Conservation (phyloP, 2,329 filamentous ascomycete genomes). For the Xylaria sp. region DNA sequence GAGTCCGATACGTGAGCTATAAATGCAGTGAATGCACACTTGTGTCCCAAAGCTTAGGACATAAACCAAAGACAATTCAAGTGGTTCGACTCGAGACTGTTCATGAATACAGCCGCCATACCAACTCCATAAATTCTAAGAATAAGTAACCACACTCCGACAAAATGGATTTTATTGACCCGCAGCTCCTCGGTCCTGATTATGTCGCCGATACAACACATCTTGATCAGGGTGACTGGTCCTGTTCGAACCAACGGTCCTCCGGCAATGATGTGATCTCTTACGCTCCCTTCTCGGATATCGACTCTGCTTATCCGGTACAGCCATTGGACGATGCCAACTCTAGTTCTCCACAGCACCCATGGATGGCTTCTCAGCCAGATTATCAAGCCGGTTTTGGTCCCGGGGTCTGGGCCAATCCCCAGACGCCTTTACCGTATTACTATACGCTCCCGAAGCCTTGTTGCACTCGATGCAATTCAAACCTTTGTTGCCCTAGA, state of each 20-base stretch:
- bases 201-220: neutral
- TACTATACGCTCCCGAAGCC: too few species aligned
- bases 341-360: too few species aligned
- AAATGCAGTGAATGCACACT: neutral
- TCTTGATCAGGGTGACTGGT: neutral
- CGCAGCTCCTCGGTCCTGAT: neutral
- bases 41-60: neutral
- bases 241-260: neutral
- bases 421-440: neutral
- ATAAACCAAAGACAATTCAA: neutral
- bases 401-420: neutral
- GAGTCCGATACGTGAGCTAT: neutral
- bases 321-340: neutral
- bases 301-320: neutral
- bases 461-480: too few species aligned
- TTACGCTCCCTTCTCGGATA: neutral
- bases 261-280: neutral
- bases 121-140: neutral
- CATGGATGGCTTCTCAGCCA: neutral
- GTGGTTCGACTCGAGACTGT: neutral
- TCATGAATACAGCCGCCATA: neutral
- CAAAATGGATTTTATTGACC: slow-evolving; percentile 25
- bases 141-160: neutral
- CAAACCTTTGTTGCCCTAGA: too few species aligned
- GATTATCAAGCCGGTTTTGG: neutral